Evolutionary conservation across 345 rosid genomes (phyloP).

Genomic region (Alliaria petiolata): DNA sequence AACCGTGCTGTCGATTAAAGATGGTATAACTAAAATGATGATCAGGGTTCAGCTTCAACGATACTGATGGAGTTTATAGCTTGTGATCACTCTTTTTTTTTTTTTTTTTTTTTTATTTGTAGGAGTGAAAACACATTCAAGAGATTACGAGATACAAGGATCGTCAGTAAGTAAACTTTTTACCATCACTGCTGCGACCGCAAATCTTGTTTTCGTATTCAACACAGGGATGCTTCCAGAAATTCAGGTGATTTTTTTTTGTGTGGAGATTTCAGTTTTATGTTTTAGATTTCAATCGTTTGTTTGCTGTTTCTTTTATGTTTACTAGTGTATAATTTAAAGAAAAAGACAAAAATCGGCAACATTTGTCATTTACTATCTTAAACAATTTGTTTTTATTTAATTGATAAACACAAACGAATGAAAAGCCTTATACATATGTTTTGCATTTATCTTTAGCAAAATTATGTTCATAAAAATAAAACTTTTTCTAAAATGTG

Average conservation of each 20-base stretch:
- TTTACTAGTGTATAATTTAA: too few species aligned
- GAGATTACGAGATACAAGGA: slow-evolving; percentile 72
- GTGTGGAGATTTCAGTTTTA: background rate
- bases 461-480: too few species aligned
- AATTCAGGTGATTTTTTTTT: slow-evolving; percentile 39
- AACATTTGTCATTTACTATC: too few species aligned
- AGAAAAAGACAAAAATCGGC: too few species aligned
- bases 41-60: background rate
- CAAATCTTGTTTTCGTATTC: slow-evolving; percentile 76
- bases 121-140: slow-evolving; percentile 61
- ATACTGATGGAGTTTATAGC: background rate
- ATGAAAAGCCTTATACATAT: too few species aligned
- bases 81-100: background rate
- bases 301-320: too few species aligned
- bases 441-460: too few species aligned
- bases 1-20: slow-evolving; percentile 48
- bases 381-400: too few species aligned
- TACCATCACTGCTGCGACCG: slow-evolving; percentile 60
- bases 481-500: background rate
- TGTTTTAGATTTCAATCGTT: background rate
- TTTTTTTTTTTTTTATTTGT: background rate
- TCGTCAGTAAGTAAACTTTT: slow-evolving; percentile 46
- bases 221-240: slow-evolving; percentile 99
- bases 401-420: too few species aligned
- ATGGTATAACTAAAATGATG: slow-evolving; percentile 44